Conservation (phyloP, 2,329 filamentous ascomycete species). For the Hypomyces rosellus region DNA sequence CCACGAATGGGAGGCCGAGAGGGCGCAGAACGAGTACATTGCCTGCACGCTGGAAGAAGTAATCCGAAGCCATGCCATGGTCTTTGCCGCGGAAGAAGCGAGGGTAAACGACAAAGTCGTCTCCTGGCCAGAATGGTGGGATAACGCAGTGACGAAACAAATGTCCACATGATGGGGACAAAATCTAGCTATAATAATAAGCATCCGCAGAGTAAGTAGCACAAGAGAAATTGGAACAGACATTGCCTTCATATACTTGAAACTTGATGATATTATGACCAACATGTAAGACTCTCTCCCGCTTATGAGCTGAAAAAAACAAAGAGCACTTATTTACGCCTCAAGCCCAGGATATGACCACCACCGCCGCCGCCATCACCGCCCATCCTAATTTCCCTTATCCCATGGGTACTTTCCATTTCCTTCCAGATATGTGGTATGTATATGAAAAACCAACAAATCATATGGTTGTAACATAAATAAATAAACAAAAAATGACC, state of each 20-base stretch:
- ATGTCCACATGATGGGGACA: neutral
- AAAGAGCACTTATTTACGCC: too few species aligned
- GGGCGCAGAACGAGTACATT: conserved; percentile 68
- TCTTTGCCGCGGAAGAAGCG: conserved; percentile 91
- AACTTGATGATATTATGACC: too few species aligned
- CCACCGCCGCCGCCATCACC: too few species aligned
- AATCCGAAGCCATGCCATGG: conserved; percentile 82
- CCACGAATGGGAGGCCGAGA: conserved; percentile 55
- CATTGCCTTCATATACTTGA: neutral
- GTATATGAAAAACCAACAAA: neutral
- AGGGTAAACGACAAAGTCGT: conserved; percentile 63
- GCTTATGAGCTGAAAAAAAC: too few species aligned
- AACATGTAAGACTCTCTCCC: too few species aligned
- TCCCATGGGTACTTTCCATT: too few species aligned
- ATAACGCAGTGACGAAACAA: conserved; percentile 23
- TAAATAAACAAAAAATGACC: neutral
- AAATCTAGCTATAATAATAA: too few species aligned
- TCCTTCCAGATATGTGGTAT: too few species aligned
- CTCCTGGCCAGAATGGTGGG: conserved; percentile 74
- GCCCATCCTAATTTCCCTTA: too few species aligned
- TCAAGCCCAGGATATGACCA: too few species aligned
- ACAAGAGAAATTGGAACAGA: conserved; percentile 1
- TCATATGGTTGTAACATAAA: neutral
- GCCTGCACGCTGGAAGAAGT: conserved; percentile 83
- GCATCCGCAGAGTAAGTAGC: neutral